These are phyloP conservation scores for Rhododendron molle DNA, from an alignment of 148 eudicot species.

Conservation along the genomic window DNA sequence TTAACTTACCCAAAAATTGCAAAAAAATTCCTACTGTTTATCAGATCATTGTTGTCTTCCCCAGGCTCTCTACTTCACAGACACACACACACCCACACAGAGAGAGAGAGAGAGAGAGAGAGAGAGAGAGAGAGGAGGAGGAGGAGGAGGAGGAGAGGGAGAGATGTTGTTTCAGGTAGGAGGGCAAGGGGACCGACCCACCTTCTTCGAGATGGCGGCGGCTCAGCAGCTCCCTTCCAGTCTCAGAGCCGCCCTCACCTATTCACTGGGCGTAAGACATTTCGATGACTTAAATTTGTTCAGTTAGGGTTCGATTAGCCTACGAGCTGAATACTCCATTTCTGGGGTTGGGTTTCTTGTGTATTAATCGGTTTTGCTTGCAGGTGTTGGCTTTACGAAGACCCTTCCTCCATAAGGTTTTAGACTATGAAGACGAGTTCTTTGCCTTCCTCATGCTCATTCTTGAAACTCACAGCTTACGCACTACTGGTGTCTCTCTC, in stretches of 20 bases:
- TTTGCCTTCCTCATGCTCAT: conserved; percentile 86
- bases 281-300: neutral
- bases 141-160: conserved; percentile 31
- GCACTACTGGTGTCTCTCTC: conserved; percentile 63
- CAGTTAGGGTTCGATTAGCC: neutral
- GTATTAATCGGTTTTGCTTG: neutral
- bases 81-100: neutral
- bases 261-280: conserved; percentile 74
- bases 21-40: neutral
- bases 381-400: conserved; percentile 94
- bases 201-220: conserved; percentile 99
- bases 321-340: neutral
- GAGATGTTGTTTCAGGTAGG: conserved; percentile 97
- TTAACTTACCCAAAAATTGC: neutral
- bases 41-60: neutral
- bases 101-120: neutral
- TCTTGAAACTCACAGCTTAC: conserved; percentile 86
- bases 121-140: conserved; percentile 40
- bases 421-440: conserved; percentile 94
- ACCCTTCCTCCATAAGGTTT: conserved; percentile 76
- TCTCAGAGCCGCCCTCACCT: conserved; percentile 83
- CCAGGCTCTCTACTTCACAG: neutral
- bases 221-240: conserved; percentile 98
- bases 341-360: neutral
- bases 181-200: conserved; percentile 84